Conservation (phyloP, 1,284 basidiomycete species). For the Hemileia vastatrix region DNA sequence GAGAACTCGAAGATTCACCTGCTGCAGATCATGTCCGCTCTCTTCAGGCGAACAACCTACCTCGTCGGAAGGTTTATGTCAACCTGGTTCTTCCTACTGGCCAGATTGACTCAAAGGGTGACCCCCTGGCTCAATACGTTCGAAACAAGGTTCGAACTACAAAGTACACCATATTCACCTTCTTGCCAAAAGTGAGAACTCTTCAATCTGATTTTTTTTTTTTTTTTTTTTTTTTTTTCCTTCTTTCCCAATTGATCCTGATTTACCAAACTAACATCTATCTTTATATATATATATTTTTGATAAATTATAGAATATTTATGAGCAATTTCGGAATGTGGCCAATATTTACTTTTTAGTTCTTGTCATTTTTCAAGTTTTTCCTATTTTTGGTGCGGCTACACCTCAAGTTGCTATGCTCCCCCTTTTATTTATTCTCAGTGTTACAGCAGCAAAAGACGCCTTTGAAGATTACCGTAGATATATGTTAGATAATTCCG, state of each 20-base stretch:
- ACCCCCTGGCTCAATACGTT: conserved; percentile 66
- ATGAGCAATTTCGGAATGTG: conserved; percentile 52
- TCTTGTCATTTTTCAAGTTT: conserved; percentile 76
- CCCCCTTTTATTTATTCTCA: conserved; percentile 75
- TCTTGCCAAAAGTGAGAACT: conserved; percentile 60
- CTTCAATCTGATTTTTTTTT: conserved; percentile 22
- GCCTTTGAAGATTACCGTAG: conserved; percentile 88
- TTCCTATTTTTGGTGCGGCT: conserved; percentile 80
- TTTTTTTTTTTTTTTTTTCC: conserved; percentile 3
- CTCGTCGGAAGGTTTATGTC: conserved; percentile 36
- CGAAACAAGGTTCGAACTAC: conserved; percentile 92
- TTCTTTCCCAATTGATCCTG: conserved; percentile 4
- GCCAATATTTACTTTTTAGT: conserved; percentile 88
- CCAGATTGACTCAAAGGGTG: conserved; percentile 62
- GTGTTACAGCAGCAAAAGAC: conserved; percentile 87
- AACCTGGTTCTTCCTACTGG: conserved; percentile 50
- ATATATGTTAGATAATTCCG: conserved; percentile 73
- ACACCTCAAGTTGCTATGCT: conserved; percentile 73
- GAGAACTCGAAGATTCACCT: conserved; percentile 22
- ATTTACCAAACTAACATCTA: no score
- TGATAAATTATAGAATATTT: conserved; percentile 37
- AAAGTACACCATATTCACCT: conserved; percentile 84
- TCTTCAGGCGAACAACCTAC: background rate
- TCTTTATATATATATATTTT: background rate
- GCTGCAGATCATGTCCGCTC: conserved; percentile 14